These are phyloP conservation scores for Catharanthus roseus DNA, from an alignment of 257 asterid genomes.

Conservation along the genomic window DNA sequence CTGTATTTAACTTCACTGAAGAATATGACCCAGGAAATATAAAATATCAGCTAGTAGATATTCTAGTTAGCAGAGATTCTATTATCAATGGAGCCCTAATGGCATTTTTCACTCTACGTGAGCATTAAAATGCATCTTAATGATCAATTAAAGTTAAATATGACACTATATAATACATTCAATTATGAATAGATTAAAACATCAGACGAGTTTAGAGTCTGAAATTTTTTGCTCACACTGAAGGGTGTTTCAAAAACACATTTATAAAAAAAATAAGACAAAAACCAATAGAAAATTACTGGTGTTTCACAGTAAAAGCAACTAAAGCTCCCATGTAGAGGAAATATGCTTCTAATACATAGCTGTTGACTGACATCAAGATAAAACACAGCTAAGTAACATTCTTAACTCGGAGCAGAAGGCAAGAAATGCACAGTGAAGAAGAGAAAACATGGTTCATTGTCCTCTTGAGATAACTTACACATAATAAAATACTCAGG, in stretches of 20 bases:
- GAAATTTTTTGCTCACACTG: too few relatives aligned
- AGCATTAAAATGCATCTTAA: not conserved
- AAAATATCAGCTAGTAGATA: constrained; percentile 14
- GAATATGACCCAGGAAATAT: constrained; percentile 30
- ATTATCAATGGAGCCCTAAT: not conserved
- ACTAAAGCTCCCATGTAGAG: not conserved
- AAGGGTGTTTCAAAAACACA: not conserved
- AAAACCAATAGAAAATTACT: not conserved
- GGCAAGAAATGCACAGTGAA: not conserved
- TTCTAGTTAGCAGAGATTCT: not conserved
- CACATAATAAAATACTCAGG: not conserved
- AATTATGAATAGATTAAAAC: not conserved
- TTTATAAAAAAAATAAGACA: not conserved
- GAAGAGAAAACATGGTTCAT: not conserved
- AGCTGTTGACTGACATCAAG: not conserved
- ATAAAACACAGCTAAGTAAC: not conserved
- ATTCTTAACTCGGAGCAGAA: not conserved
- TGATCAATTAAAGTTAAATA: not conserved
- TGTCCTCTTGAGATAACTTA: not conserved
- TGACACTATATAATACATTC: not conserved
- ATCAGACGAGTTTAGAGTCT: too few relatives aligned
- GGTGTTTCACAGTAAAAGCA: not conserved
- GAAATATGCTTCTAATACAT: not conserved
- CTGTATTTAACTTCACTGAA: constrained; percentile 36
- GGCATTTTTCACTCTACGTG: too few relatives aligned